These are phyloP conservation scores for Leucosporidium yakuticum DNA, from an alignment of 768 basidiomycete genomes.

Conservation along the genomic window DNA sequence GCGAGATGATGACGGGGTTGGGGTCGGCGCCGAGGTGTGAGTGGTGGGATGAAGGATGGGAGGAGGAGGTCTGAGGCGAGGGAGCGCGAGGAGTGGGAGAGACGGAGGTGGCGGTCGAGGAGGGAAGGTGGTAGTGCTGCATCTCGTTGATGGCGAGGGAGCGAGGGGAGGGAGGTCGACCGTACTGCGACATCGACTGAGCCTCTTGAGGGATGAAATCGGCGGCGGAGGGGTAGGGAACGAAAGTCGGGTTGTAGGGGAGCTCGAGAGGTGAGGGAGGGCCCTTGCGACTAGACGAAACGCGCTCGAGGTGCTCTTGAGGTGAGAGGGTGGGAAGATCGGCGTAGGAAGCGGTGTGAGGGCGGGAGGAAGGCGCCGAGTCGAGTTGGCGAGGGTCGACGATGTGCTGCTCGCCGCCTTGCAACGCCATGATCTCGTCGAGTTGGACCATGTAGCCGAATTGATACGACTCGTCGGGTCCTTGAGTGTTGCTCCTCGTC, in stretches of 20 bases:
- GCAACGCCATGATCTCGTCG: background rate
- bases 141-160: slow-evolving; percentile 12
- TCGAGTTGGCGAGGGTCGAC: background rate
- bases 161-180: slow-evolving; percentile 9
- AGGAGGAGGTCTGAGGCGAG: background rate
- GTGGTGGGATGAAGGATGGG: background rate
- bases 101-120: background rate
- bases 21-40: background rate
- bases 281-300: background rate
- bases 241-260: slow-evolving; percentile 8
- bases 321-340: slow-evolving; percentile 2
- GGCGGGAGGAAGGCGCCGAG: background rate
- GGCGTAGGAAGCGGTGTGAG: slow-evolving; percentile 1
- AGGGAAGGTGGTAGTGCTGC: slow-evolving; percentile 23
- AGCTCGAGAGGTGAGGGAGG: background rate
- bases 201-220: too few relatives aligned
- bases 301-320: too few relatives aligned
- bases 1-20: background rate
- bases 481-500: background rate
- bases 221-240: too few relatives aligned
- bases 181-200: background rate
- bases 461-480: slow-evolving; percentile 1
- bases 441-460: slow-evolving; percentile 26
- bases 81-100: background rate
- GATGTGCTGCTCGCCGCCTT: background rate